Conservation (phyloP, 352 stramenopile species). For the Globisporangium heterothallicum region DNA sequence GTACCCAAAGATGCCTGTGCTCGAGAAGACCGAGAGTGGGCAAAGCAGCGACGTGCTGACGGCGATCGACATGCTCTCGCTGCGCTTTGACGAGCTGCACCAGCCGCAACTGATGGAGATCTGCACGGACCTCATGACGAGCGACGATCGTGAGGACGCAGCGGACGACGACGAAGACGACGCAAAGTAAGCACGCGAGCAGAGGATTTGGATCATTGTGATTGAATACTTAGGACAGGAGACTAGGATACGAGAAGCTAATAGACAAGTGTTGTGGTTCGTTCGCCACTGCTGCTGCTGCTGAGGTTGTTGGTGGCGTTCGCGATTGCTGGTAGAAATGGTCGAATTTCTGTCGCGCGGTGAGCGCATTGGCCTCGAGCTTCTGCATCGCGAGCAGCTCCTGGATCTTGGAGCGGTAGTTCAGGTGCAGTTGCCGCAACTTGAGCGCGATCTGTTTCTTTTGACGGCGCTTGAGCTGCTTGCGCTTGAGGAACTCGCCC, state of each 20-base stretch:
- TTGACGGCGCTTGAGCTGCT: conserved; percentile 66
- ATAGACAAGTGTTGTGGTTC: conserved; percentile 11
- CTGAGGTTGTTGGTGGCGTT: background rate
- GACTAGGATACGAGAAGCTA: conserved; percentile 14
- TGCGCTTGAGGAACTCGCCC: conserved; percentile 50
- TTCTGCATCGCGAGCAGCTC: conserved; percentile 44
- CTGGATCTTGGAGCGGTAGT: conserved; percentile 31
- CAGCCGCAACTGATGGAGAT: conserved; percentile 62
- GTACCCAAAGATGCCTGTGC: conserved; percentile 71
- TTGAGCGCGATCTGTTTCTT: conserved; percentile 60
- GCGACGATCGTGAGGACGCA: conserved; percentile 31
- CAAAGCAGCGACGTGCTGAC: conserved; percentile 41
- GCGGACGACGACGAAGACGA: conserved; percentile 5
- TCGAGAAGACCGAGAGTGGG: conserved; percentile 17
- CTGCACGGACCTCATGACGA: conserved; percentile 49
- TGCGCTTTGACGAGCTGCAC: conserved; percentile 57
- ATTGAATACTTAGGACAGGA: conserved; percentile 19
- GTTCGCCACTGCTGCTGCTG: background rate
- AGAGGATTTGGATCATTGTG: background rate
- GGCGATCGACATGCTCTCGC: conserved; percentile 71
- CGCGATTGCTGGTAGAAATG: conserved; percentile 17
- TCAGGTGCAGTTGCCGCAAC: conserved; percentile 41
- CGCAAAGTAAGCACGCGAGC: background rate
- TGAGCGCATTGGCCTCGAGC: conserved; percentile 41
- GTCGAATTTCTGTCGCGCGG: conserved; percentile 37